These are phyloP conservation scores for Thermothielavioides terrestris DNA, from an alignment of 495 filamentous ascomycete genomes.

Conservation along the genomic window DNA sequence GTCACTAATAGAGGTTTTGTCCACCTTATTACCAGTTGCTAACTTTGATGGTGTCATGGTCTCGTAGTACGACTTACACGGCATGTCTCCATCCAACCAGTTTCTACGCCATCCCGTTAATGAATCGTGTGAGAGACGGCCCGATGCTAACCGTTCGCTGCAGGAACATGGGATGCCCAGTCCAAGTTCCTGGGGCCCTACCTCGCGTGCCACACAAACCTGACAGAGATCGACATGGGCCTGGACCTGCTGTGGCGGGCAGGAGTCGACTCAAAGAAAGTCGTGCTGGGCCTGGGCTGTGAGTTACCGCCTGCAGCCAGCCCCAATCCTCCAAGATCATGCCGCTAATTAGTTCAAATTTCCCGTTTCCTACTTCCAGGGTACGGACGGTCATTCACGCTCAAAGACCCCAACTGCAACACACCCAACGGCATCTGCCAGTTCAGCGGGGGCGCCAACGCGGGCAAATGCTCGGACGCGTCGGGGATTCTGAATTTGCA, in stretches of 20 bases:
- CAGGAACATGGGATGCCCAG: slow-evolving; percentile 22
- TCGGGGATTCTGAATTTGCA: slow-evolving; percentile 27
- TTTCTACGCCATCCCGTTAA: too few species aligned
- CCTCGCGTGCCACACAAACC: slow-evolving; percentile 42
- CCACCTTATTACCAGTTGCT: too few species aligned
- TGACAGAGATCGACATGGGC: slow-evolving; percentile 43
- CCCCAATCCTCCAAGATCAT: too few species aligned
- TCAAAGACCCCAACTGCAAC: slow-evolving; percentile 12
- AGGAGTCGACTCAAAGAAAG: slow-evolving; percentile 32
- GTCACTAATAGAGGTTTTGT: too few species aligned
- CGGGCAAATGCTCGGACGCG: slow-evolving; percentile 26
- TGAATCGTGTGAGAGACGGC: too few species aligned
- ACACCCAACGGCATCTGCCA: slow-evolving; percentile 20
- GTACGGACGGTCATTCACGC: slow-evolving; percentile 39
- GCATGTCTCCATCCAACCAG: background rate
- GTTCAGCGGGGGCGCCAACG: slow-evolving; percentile 18
- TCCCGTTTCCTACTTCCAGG: too few species aligned
- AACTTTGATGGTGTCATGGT: too few species aligned
- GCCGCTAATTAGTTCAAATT: too few species aligned
- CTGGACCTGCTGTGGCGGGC: slow-evolving; percentile 46
- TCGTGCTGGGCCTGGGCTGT: slow-evolving; percentile 42
- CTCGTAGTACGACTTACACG: background rate
- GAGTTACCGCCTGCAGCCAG: too few species aligned
- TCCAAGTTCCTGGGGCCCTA: slow-evolving; percentile 7
- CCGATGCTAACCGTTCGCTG: too few species aligned